Evolutionary conservation across 352 stramenopile species (phyloP).

Genomic region (Globisporangium recalcitrans): DNA sequence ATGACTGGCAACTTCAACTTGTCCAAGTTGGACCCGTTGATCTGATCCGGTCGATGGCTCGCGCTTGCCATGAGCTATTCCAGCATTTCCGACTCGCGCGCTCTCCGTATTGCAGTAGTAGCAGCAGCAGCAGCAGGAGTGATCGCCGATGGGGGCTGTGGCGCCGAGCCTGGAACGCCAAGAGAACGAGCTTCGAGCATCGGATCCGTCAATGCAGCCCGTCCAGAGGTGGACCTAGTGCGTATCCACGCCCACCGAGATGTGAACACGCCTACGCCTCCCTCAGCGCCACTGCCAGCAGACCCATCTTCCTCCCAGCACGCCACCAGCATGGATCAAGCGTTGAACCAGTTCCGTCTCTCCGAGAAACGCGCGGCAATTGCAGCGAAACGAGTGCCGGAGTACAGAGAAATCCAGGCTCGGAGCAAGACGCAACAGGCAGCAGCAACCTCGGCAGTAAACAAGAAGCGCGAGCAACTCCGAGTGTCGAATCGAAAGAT

Average conservation of each 20-base stretch:
- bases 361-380: slow-evolving; percentile 2
- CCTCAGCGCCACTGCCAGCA: background rate
- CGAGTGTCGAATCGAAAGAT: slow-evolving; percentile 29
- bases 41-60: background rate
- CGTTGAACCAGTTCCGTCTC: slow-evolving; percentile 5
- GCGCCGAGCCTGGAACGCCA: background rate
- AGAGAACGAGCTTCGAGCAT: background rate
- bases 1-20: slow-evolving; percentile 3
- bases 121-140: background rate
- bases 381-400: slow-evolving; percentile 8
- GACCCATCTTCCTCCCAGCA: background rate
- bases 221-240: background rate
- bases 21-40: background rate
- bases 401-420: slow-evolving; percentile 8
- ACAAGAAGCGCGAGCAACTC: slow-evolving; percentile 26
- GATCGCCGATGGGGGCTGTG: background rate
- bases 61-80: background rate
- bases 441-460: slow-evolving; percentile 9
- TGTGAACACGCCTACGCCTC: background rate
- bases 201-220: background rate
- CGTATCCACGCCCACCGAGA: slow-evolving; percentile 6
- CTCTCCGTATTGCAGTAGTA: background rate
- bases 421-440: slow-evolving; percentile 12
- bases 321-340: background rate
- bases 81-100: too few species aligned